Conservation (phyloP, 2,329 filamentous ascomycete genomes). For the Colletotrichum sp. region DNA sequence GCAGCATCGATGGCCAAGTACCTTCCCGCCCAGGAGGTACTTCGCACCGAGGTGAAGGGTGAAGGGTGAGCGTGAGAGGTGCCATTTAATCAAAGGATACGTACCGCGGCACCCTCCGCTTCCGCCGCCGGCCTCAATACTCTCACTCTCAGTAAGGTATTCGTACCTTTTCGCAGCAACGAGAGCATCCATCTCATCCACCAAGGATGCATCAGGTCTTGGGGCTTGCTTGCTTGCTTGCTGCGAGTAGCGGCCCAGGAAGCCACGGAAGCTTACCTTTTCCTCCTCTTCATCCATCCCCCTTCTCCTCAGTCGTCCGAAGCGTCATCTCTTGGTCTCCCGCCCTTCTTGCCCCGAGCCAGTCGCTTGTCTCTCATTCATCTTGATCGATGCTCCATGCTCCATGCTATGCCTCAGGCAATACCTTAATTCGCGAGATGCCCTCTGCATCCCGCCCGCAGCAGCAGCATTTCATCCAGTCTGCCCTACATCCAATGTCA, state of each 20-base stretch:
- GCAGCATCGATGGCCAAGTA: not conserved
- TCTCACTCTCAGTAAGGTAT: not conserved
- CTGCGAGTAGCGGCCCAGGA: not conserved
- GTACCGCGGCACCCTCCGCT: constrained; percentile 11
- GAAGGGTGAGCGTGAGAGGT: not conserved
- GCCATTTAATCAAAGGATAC: not conserved
- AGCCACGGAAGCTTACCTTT: not conserved
- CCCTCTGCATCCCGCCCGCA: not conserved
- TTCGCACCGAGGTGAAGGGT: not conserved
- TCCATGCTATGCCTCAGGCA: constrained; percentile 7
- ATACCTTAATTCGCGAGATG: not conserved
- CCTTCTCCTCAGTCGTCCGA: not conserved
- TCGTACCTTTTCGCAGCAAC: not conserved
- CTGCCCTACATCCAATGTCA: not conserved
- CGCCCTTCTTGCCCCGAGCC: not conserved
- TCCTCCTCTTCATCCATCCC: not conserved
- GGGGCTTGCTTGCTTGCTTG: not conserved
- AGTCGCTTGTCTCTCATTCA: constrained; percentile 3
- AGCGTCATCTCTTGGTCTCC: not conserved
- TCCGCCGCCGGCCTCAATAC: not conserved
- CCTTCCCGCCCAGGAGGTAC: not conserved
- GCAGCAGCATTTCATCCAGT: not conserved
- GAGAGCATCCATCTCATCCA: not conserved
- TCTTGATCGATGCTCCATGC: not conserved
- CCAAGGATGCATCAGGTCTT: not conserved